Conservation (phyloP, 176 grass and related monocot species). For the Eremochloa ophiuroides region DNA sequence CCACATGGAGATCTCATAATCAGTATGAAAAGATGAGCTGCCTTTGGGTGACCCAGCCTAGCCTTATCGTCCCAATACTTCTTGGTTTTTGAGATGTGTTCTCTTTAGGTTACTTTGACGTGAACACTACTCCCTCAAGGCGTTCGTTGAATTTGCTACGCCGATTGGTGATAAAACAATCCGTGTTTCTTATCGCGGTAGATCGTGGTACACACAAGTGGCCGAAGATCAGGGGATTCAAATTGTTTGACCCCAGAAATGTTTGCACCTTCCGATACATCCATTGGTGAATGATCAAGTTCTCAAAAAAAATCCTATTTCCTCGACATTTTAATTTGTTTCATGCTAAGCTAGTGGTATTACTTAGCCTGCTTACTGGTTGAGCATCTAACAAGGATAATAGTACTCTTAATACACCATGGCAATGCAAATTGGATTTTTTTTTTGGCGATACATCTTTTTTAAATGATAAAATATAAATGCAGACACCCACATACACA, state of each 20-base stretch:
- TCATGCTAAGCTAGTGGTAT: not conserved
- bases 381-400: not conserved
- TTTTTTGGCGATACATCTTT: no score
- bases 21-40: conserved; percentile 47
- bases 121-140: conserved; percentile 39
- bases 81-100: conserved; percentile 20
- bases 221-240: conserved; percentile 9
- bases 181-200: not conserved
- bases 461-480: no score
- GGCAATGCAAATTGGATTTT: not conserved
- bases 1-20: conserved; percentile 52
- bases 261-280: not conserved
- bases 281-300: not conserved
- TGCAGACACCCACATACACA: no score
- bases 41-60: conserved; percentile 27
- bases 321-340: not conserved
- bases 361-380: not conserved
- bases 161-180: not conserved
- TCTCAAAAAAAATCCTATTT: not conserved
- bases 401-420: not conserved
- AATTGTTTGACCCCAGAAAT: not conserved
- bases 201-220: conserved; percentile 16
- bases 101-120: conserved; percentile 37
- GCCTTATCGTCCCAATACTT: not conserved
- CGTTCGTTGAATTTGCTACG: conserved; percentile 37